phyloP scores from a whole-genome alignment of 352 stramenopile species.

The Peronospora destructor region DNA sequence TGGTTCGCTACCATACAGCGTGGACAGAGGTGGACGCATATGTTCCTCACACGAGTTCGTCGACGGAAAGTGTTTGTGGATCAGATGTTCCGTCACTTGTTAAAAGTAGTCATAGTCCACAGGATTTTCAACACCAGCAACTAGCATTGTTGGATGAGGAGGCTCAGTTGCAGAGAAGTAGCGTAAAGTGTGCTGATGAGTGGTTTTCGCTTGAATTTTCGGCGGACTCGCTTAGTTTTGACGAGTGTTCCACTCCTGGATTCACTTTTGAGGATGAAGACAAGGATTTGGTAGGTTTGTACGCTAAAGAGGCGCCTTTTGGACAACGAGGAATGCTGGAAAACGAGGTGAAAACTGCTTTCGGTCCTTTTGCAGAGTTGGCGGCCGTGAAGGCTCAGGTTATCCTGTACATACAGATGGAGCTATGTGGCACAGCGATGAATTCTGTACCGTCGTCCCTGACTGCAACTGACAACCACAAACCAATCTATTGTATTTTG shows the following conservation, averaged over 20 bases:
- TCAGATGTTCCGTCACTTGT: slow-evolving; percentile 27
- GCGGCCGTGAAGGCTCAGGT: slow-evolving; percentile 34
- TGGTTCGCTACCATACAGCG: slow-evolving; percentile 75
- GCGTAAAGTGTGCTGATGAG: slow-evolving; percentile 24
- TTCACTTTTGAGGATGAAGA: slow-evolving; percentile 55
- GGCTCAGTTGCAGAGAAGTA: slow-evolving; percentile 15
- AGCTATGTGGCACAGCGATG: slow-evolving; percentile 40
- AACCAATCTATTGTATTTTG: slow-evolving; percentile 44
- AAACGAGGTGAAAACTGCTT: slow-evolving; percentile 9
- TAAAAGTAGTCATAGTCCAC: slow-evolving; percentile 14
- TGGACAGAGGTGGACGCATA: slow-evolving; percentile 59
- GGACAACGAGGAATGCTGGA: slow-evolving; percentile 19
- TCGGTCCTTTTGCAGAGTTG: slow-evolving; percentile 8
- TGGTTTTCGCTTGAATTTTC: slow-evolving; percentile 56
- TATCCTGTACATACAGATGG: slow-evolving; percentile 78
- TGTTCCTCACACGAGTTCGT: slow-evolving; percentile 22
- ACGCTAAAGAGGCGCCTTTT: slow-evolving; percentile 23
- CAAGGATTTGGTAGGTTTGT: slow-evolving; percentile 33
- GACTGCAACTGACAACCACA: slow-evolving; percentile 17
- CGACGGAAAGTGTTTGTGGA: slow-evolving; percentile 32
- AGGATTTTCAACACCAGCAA: slow-evolving; percentile 26
- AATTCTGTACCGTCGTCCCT: slow-evolving; percentile 18
- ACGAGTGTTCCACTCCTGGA: slow-evolving; percentile 47
- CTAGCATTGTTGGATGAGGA: slow-evolving; percentile 31
- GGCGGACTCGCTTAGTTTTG: slow-evolving; percentile 41